Base-by-base conservation (phyloP, 1,284 basidiomycete genomes). In the Ganoderma multipileum region DNA sequence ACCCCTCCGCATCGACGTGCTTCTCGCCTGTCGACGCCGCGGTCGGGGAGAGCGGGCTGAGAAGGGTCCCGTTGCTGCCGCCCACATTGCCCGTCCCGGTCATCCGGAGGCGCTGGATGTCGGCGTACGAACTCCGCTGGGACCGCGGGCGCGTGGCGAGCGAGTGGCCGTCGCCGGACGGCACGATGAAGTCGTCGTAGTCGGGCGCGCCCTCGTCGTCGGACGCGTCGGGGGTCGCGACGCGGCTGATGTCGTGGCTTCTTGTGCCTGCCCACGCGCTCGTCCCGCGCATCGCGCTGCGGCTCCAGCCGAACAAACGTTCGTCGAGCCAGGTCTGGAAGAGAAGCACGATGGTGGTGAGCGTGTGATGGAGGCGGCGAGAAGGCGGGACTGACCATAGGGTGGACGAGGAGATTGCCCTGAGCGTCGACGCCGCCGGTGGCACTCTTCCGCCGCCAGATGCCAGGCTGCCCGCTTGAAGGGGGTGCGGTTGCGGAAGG, bases 271-370 rank as follows among this genome's bases (percentile, higher is more conserved):
- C 86, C 93, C 92, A 94, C n/a, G 87, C 91, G 75, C 90, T 93
- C 2, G 91, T 93, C 3, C 92, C 93, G 59, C 85, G 87, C 64
- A 79, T 80, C 3, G 91, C 86, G 73, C 91, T 93, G 39, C 86
- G 86, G 77, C 90, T 93, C 96, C 96, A 98, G 44, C 96, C 96
- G 79, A 97, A 98, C 50, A 98, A 83, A 20, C 93, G 88, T 81
- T 97, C 96, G 79, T 98, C 96, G 42, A 97, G 86, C 95, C 95
- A 97, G 20, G 92, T 92, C 92, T 87, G 68, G 12, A 52, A 30
- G 26, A 36, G 41, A 33, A 63, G 30, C 30, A 39, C 67, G 59
- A 67, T 47, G 36, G 39, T 5, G 58, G 39, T 30, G 28, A 23
- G 26, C 26, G 11, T 14, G 2, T 20, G 59, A 26, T 23, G 47